These are phyloP conservation scores for Tylopilus balloui DNA, from an alignment of 768 basidiomycete species.

Conservation along the genomic window DNA sequence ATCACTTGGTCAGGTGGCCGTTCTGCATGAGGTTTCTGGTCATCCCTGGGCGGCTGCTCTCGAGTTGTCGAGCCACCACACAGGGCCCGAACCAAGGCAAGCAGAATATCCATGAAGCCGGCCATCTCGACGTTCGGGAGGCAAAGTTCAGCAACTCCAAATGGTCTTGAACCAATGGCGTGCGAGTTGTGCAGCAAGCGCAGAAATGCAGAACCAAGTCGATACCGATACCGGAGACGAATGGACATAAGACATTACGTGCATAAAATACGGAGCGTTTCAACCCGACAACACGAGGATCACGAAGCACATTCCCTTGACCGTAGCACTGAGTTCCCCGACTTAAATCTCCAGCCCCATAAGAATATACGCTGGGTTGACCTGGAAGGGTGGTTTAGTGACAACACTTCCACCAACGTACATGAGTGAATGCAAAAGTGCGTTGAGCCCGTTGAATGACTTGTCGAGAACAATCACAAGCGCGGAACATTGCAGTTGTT, in stretches of 20 bases:
- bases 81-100: slow-evolving; percentile 17
- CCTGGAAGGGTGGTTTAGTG: slow-evolving; percentile 72
- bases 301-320: slow-evolving; percentile 27
- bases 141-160: background rate
- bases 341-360: slow-evolving; percentile 78
- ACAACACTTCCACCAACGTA: slow-evolving; percentile 88
- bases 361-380: slow-evolving; percentile 73
- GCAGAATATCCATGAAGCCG: slow-evolving; percentile 26
- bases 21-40: slow-evolving; percentile 4
- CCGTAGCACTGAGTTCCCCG: slow-evolving; percentile 6
- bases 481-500: slow-evolving; percentile 70
- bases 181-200: background rate
- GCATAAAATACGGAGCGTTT: slow-evolving; percentile 9
- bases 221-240: background rate
- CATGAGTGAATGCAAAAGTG: slow-evolving; percentile 84
- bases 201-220: background rate
- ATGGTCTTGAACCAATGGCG: background rate
- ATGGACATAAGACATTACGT: slow-evolving; percentile 9
- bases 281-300: slow-evolving; percentile 25
- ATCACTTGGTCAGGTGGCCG: slow-evolving; percentile 10
- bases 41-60: slow-evolving; percentile 8
- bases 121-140: slow-evolving; percentile 10
- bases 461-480: slow-evolving; percentile 79
- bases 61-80: slow-evolving; percentile 21
- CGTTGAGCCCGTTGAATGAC: slow-evolving; percentile 62